These are phyloP conservation scores for Marasmius oreades DNA, from an alignment of 1,284 basidiomycete genomes.

Conservation along the genomic window DNA sequence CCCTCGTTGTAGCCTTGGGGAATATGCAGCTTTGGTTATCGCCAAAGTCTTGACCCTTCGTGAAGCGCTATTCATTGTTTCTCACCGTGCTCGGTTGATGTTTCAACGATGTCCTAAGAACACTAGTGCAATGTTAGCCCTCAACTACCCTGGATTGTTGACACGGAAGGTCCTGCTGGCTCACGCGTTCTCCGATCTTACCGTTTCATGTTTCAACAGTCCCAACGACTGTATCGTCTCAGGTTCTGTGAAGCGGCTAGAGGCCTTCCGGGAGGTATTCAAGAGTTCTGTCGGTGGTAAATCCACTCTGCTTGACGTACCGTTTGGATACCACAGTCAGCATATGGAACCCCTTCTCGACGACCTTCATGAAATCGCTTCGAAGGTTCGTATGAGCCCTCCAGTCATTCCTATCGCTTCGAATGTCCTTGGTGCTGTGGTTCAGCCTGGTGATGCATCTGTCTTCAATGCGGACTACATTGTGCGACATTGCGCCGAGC, in stretches of 20 bases:
- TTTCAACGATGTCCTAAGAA: slow-evolving; percentile 37
- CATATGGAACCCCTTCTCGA: slow-evolving; percentile 56
- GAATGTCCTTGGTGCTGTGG: slow-evolving; percentile 48
- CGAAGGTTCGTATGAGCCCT: slow-evolving; percentile 32
- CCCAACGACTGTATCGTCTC: slow-evolving; percentile 53
- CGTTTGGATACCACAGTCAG: slow-evolving; percentile 61
- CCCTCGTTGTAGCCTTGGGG: slow-evolving; percentile 49
- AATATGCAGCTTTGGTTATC: slow-evolving; percentile 62
- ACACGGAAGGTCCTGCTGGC: too few species aligned
- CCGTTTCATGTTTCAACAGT: slow-evolving; percentile 62
- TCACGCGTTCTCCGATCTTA: slow-evolving; percentile 34
- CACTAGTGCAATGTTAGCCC: slow-evolving; percentile 57
- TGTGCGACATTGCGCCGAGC: slow-evolving; percentile 51
- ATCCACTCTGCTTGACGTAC: slow-evolving; percentile 43
- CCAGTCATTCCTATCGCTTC: slow-evolving; percentile 57
- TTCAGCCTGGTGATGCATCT: slow-evolving; percentile 45
- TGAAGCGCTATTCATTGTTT: slow-evolving; percentile 56
- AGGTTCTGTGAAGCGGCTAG: slow-evolving; percentile 42
- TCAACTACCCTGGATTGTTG: too few species aligned
- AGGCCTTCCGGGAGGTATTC: slow-evolving; percentile 31
- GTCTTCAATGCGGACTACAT: slow-evolving; percentile 54
- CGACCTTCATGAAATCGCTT: slow-evolving; percentile 38
- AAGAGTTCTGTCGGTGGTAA: slow-evolving; percentile 34
- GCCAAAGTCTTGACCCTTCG: slow-evolving; percentile 52
- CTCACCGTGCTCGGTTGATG: slow-evolving; percentile 53